Percentiles rank a stretch among this genome's conserved stretches.
Conservation (phyloP, 768 basidiomycete genomes). For the Strobilomyces echinocephalus region DNA sequence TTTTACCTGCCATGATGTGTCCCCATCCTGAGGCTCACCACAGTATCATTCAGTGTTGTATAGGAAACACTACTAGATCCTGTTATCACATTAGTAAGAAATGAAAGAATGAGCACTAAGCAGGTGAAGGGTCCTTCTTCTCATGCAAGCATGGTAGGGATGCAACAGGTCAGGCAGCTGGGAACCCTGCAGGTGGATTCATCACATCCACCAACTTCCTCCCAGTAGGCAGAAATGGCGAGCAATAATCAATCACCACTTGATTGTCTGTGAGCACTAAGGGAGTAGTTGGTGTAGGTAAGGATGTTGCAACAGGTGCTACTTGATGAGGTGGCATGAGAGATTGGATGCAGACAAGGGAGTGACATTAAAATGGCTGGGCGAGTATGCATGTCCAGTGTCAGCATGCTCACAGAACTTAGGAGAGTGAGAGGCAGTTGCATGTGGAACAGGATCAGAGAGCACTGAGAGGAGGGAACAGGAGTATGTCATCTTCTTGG, state of each 20-base stretch:
- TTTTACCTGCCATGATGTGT: too few species aligned
- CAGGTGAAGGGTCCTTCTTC: constrained; percentile 30
- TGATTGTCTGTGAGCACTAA: constrained; percentile 46
- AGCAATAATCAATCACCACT: constrained; percentile 36
- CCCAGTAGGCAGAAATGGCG: constrained; percentile 47
- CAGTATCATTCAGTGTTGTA: constrained; percentile 16
- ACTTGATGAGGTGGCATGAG: constrained; percentile 33
- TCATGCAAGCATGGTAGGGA: constrained; percentile 44
- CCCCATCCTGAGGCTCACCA: too few species aligned
- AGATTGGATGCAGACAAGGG: constrained; percentile 68
- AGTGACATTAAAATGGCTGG: constrained; percentile 53
- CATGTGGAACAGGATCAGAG: constrained; percentile 69
- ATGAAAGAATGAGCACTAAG: constrained; percentile 8
- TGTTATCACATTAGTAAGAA: constrained; percentile 13
- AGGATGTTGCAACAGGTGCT: constrained; percentile 63
- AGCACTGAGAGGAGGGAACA: constrained; percentile 56
- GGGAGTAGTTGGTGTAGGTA: constrained; percentile 54
- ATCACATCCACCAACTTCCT: constrained; percentile 51
- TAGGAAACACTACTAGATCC: constrained; percentile 2
- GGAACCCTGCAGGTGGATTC: constrained; percentile 46
- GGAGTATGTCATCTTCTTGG: constrained; percentile 52
- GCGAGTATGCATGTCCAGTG: constrained; percentile 34
- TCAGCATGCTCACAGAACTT: constrained; percentile 49
- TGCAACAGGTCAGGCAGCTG: constrained; percentile 48
- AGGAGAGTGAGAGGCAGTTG: constrained; percentile 65